A percentile compares a stretch with the other conserved stretches of the same genome.
Evolutionary conservation across 164 flowering plant species (phyloP).

Genomic region (Tinospora cordifolia): DNA sequence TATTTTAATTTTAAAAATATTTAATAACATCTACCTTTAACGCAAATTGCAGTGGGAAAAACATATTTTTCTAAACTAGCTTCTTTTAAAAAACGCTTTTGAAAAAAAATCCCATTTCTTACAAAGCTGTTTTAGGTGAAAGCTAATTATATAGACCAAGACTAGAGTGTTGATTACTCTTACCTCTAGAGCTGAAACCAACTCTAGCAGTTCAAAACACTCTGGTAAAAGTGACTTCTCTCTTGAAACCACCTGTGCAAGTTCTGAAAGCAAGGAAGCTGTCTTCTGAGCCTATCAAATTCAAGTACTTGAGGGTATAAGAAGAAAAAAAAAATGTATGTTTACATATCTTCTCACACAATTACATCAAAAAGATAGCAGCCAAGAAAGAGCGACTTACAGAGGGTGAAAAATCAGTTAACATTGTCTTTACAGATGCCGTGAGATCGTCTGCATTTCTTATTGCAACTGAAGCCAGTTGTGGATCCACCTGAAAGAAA

Average conservation of each 20-base stretch:
- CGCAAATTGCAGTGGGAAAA: too few species aligned
- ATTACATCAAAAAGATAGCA: not conserved
- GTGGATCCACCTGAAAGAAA: slow-evolving; percentile 34
- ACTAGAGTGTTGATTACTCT: not conserved
- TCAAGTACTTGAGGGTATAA: not conserved
- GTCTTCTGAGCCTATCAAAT: slow-evolving; percentile 36
- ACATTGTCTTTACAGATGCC: slow-evolving; percentile 29
- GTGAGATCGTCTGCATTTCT: slow-evolving; percentile 43
- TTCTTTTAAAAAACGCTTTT: too few species aligned
- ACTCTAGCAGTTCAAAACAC: slow-evolving; percentile 40
- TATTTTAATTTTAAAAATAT: too few species aligned
- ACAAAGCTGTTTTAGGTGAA: too few species aligned
- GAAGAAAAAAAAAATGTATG: not conserved
- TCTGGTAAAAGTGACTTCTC: slow-evolving; percentile 55
- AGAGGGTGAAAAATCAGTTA: slow-evolving; percentile 27
- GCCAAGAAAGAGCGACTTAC: slow-evolving; percentile 23
- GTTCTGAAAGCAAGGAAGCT: slow-evolving; percentile 32
- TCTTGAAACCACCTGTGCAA: slow-evolving; percentile 50
- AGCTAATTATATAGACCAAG: too few species aligned
- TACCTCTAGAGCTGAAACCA: slow-evolving; percentile 47
- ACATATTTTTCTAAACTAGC: too few species aligned
- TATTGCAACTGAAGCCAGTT: slow-evolving; percentile 30
- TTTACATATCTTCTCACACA: not conserved
- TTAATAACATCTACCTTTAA: too few species aligned
- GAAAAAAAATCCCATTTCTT: too few species aligned